A percentile compares a stretch with the other conserved stretches of the same genome.
These are phyloP conservation scores for Phaseolus lunatus DNA, from an alignment of 306 rosid species.

Conservation along the genomic window DNA sequence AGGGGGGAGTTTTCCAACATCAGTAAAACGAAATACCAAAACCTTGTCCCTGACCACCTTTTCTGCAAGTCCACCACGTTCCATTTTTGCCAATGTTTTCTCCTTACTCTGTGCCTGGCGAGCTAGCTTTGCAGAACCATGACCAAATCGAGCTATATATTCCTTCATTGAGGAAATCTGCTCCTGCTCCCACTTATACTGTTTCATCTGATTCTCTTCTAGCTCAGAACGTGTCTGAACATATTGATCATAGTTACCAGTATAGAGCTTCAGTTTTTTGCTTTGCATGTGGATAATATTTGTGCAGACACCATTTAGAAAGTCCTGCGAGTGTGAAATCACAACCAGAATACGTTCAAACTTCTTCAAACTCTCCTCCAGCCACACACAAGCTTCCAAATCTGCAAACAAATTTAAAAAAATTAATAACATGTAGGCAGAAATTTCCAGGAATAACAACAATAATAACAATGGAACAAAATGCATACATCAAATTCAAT, in stretches of 20 bases:
- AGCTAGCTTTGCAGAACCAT: slow-evolving; percentile 96
- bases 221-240: slow-evolving; percentile 93
- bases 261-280: slow-evolving; percentile 75
- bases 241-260: slow-evolving; percentile 92
- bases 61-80: slow-evolving; percentile 96
- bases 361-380: slow-evolving; percentile 90
- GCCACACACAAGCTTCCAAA: slow-evolving; percentile 95
- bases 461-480: neutral
- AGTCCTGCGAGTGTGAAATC: slow-evolving; percentile 95
- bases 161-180: slow-evolving; percentile 95
- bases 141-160: slow-evolving; percentile 96
- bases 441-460: no score
- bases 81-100: slow-evolving; percentile 96
- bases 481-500: slow-evolving; percentile 20
- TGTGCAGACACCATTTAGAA: slow-evolving; percentile 96
- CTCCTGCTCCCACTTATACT: slow-evolving; percentile 98
- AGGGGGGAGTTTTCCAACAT: slow-evolving; percentile 97
- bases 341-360: slow-evolving; percentile 96
- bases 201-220: slow-evolving; percentile 98
- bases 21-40: slow-evolving; percentile 85
- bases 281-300: slow-evolving; percentile 97
- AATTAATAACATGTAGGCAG: neutral
- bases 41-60: slow-evolving; percentile 77
- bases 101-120: slow-evolving; percentile 99
- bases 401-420: slow-evolving; percentile 40